Percentiles rank a stretch among this genome's conserved stretches.
phyloP scores from a whole-genome alignment of 225 moss, liverwort and hornwort genomes.

The Takakia lepidozioides region DNA sequence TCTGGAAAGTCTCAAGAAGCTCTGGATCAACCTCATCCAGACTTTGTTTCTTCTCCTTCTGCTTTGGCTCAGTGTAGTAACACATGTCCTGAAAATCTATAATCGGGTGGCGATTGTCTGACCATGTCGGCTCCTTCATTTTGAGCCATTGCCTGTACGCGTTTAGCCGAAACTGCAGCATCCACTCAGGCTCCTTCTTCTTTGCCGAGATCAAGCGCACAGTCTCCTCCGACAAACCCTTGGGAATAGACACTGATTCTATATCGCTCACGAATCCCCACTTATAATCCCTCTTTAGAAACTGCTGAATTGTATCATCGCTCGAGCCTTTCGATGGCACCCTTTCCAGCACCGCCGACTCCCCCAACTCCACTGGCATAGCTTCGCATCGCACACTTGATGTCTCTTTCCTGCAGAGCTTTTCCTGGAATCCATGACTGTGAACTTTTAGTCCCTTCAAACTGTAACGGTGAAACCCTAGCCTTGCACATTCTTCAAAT shows the following conservation, averaged over 20 bases:
- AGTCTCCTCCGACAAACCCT: slow-evolving; percentile 85
- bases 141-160: slow-evolving; percentile 89
- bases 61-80: slow-evolving; percentile 93
- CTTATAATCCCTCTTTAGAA: slow-evolving; percentile 90
- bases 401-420: no score
- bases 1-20: slow-evolving; percentile 81
- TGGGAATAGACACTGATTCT: slow-evolving; percentile 89
- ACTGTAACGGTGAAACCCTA: no score
- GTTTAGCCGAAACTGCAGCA: slow-evolving; percentile 84
- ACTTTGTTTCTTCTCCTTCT: slow-evolving; percentile 73
- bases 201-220: slow-evolving; percentile 84
- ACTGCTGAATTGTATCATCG: slow-evolving; percentile 80
- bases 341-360: slow-evolving; percentile 28
- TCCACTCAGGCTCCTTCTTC: slow-evolving; percentile 96
- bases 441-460: no score
- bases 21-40: slow-evolving; percentile 95
- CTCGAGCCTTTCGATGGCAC: slow-evolving; percentile 34
- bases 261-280: slow-evolving; percentile 92
- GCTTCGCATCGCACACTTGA: slow-evolving; percentile 25
- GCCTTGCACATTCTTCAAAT: no score
- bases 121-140: slow-evolving; percentile 95
- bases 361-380: slow-evolving; percentile 13
- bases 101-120: slow-evolving; percentile 70
- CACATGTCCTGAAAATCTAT: slow-evolving; percentile 95
- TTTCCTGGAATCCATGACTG: no score